Percentiles rank a stretch among this genome's conserved stretches.
Conservation (phyloP, 345 rosid genomes). For the Pelargonium nanum region DNA sequence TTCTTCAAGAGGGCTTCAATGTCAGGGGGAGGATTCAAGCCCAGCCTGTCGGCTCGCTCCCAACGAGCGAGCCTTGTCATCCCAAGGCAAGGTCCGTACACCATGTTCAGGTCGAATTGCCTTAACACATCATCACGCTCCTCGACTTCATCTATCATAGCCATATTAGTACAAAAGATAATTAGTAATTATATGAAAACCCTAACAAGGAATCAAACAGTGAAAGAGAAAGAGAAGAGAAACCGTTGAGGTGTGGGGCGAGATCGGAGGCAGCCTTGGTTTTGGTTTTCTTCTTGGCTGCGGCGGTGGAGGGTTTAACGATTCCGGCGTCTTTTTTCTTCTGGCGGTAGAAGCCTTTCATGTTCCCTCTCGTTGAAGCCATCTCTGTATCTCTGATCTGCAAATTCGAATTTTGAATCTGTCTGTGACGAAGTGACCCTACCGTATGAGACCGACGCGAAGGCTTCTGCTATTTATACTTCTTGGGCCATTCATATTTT, state of each 20-base stretch:
- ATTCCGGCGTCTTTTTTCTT: background rate
- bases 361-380: background rate
- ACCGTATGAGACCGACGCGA: no score
- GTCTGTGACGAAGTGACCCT: no score
- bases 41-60: slow-evolving; percentile 22
- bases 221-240: background rate
- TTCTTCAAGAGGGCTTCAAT: slow-evolving; percentile 3
- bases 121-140: slow-evolving; percentile 11
- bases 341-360: background rate
- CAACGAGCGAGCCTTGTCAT: slow-evolving; percentile 19
- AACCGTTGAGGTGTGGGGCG: background rate
- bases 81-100: slow-evolving; percentile 26
- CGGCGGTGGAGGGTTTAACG: background rate
- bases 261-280: background rate
- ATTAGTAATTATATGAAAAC: no score
- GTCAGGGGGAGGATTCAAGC: slow-evolving; percentile 15
- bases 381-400: background rate
- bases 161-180: no score
- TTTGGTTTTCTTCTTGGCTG: background rate
- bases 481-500: no score
- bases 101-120: slow-evolving; percentile 27
- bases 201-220: background rate
- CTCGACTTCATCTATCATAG: no score
- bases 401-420: background rate
- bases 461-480: no score